A percentile compares a stretch with the other conserved stretches of the same genome.
phyloP scores from a whole-genome alignment of 2,329 filamentous ascomycete genomes.

The Neofusicoccum ribis region DNA sequence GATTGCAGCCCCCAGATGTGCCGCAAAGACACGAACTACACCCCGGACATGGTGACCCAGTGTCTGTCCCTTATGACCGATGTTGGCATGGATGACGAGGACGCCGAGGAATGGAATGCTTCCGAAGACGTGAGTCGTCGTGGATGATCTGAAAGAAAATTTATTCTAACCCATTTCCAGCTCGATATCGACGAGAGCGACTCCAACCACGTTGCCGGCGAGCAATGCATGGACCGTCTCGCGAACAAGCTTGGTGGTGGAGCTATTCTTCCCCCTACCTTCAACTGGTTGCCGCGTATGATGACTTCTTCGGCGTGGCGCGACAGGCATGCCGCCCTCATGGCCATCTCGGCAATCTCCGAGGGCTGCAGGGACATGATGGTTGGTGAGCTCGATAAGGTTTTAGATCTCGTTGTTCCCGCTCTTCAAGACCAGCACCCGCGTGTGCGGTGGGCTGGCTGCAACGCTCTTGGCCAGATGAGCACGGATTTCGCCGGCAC shows the following conservation, averaged over 20 bases:
- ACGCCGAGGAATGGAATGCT: conserved; percentile 88
- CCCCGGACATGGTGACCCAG: conserved; percentile 96
- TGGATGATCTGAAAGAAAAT: background rate
- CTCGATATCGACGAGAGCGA: conserved; percentile 95
- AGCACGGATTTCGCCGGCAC: conserved; percentile 97
- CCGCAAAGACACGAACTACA: conserved; percentile 89
- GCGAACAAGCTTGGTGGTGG: conserved; percentile 97
- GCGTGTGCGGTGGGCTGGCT: conserved; percentile 94
- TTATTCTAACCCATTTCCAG: conserved; percentile 45
- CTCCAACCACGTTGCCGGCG: conserved; percentile 93
- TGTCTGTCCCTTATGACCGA: conserved; percentile 98
- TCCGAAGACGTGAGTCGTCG: conserved; percentile 75
- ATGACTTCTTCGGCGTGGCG: conserved; percentile 94
- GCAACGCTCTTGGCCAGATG: conserved; percentile 99
- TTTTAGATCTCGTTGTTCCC: conserved; percentile 91
- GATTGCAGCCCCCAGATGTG: conserved; percentile 94
- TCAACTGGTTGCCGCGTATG: conserved; percentile 96
- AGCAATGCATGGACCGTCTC: conserved; percentile 96
- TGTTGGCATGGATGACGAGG: conserved; percentile 89
- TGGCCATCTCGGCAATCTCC: conserved; percentile 98
- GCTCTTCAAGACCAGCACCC: conserved; percentile 87
- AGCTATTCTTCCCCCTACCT: conserved; percentile 88
- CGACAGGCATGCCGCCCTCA: conserved; percentile 92
- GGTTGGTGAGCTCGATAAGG: conserved; percentile 90
- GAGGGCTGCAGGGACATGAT: conserved; percentile 96